Evolutionary conservation across 805 yeast genomes (phyloP).

Genomic region (Starmerella apis): DNA sequence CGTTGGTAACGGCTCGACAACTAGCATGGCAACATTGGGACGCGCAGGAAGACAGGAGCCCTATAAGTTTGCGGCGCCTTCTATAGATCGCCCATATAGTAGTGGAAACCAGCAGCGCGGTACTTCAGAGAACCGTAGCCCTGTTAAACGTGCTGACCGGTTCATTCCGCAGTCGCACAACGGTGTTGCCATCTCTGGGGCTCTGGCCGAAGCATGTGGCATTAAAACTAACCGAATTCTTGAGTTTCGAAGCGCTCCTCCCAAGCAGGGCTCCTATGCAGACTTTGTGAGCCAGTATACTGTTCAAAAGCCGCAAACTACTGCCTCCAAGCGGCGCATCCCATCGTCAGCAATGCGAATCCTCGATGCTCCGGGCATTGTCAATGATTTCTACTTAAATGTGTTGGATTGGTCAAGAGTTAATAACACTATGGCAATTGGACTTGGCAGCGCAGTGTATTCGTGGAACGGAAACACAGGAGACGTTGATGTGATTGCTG

Average conservation of each 20-base stretch:
- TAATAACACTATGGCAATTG: slow-evolving; percentile 69
- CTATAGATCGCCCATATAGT: background rate
- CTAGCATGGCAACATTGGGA: slow-evolving; percentile 2
- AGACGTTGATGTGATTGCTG: slow-evolving; percentile 50
- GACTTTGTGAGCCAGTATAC: slow-evolving; percentile 16
- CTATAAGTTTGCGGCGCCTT: slow-evolving; percentile 5
- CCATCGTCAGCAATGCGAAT: slow-evolving; percentile 87
- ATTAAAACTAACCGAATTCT: slow-evolving; percentile 70
- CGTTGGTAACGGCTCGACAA: background rate
- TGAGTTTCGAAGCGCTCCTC: slow-evolving; percentile 81
- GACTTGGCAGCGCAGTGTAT: slow-evolving; percentile 70
- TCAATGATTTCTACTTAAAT: slow-evolving; percentile 85
- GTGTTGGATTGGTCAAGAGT: slow-evolving; percentile 77
- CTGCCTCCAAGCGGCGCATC: slow-evolving; percentile 41
- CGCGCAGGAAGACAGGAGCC: background rate
- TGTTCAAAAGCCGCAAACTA: slow-evolving; percentile 23
- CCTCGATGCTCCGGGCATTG: slow-evolving; percentile 88
- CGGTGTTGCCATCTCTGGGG: slow-evolving; percentile 3
- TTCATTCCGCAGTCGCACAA: slow-evolving; percentile 10
- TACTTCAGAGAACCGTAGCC: slow-evolving; percentile 6
- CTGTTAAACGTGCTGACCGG: slow-evolving; percentile 10
- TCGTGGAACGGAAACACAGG: slow-evolving; percentile 89
- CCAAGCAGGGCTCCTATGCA: slow-evolving; percentile 23
- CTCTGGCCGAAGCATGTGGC: slow-evolving; percentile 85
- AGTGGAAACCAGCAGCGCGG: background rate